phyloP scores from a whole-genome alignment of 345 rosid genomes.

The Eucalyptus urophylla region DNA sequence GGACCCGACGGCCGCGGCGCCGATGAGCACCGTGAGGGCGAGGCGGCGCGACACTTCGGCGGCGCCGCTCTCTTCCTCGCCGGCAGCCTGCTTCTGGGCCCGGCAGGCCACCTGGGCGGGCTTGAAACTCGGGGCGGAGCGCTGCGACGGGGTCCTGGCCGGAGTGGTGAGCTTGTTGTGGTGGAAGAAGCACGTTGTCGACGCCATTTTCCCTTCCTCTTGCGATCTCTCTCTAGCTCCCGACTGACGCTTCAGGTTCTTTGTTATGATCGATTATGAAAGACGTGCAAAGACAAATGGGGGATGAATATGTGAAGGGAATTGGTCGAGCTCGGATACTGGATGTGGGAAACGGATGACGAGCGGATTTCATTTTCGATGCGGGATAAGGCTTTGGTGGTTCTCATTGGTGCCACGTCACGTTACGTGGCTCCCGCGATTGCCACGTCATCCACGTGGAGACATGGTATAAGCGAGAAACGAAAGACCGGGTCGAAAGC shows the following conservation, averaged over 20 bases:
- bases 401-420: conserved; percentile 12
- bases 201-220: conserved; percentile 31
- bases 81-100: conserved; percentile 43
- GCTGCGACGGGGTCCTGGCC: conserved; percentile 19
- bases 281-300: background rate
- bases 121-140: conserved; percentile 25
- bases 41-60: conserved; percentile 53
- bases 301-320: conserved; percentile 3
- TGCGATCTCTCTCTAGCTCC: background rate
- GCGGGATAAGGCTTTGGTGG: conserved; percentile 49
- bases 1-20: conserved; percentile 72
- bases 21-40: conserved; percentile 70
- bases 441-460: background rate
- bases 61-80: background rate
- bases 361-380: conserved; percentile 21
- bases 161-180: conserved; percentile 43
- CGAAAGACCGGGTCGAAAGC: background rate
- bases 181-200: conserved; percentile 62
- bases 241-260: background rate
- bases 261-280: background rate
- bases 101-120: conserved; percentile 45
- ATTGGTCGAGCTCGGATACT: conserved; percentile 42
- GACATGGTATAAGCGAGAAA: background rate
- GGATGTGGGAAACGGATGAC: background rate
- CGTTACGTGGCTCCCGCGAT: background rate